A percentile compares a stretch with the other conserved stretches of the same genome.
These are phyloP conservation scores for Poterioochromonas sp. DNA, from an alignment of 352 stramenopile species.

Conservation along the genomic window DNA sequence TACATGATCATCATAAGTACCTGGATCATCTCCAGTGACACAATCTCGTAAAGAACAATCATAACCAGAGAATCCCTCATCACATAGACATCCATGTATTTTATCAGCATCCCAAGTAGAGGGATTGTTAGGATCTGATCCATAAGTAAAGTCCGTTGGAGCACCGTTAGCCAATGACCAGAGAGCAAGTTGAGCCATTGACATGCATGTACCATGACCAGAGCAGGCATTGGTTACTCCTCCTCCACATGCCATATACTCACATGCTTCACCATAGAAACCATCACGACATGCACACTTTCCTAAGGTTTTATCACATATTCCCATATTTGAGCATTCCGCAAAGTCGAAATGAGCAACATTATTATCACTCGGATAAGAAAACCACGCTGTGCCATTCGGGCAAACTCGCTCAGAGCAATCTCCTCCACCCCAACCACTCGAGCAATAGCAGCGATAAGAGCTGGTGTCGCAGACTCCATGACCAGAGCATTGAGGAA, in stretches of 20 bases:
- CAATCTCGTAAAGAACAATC: constrained; percentile 61
- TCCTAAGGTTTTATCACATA: constrained; percentile 59
- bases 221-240: constrained; percentile 53
- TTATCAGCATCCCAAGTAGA: constrained; percentile 74
- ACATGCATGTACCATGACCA: constrained; percentile 68
- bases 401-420: constrained; percentile 70
- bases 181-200: constrained; percentile 45
- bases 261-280: constrained; percentile 61
- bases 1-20: constrained; percentile 59
- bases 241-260: constrained; percentile 49
- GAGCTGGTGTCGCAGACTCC: constrained; percentile 51
- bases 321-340: constrained; percentile 65
- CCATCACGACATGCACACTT: constrained; percentile 53
- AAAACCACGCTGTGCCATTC: constrained; percentile 54
- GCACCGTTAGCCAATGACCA: constrained; percentile 43
- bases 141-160: constrained; percentile 54
- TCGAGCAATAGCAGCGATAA: constrained; percentile 60
- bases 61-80: constrained; percentile 72
- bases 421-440: constrained; percentile 66
- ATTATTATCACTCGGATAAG: constrained; percentile 47
- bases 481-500: constrained; percentile 50
- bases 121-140: constrained; percentile 57
- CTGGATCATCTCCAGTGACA: constrained; percentile 63
- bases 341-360: constrained; percentile 52
- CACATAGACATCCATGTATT: constrained; percentile 68